Conservation (phyloP, 2,329 filamentous ascomycete species). For the Biscogniauxia marginata region DNA sequence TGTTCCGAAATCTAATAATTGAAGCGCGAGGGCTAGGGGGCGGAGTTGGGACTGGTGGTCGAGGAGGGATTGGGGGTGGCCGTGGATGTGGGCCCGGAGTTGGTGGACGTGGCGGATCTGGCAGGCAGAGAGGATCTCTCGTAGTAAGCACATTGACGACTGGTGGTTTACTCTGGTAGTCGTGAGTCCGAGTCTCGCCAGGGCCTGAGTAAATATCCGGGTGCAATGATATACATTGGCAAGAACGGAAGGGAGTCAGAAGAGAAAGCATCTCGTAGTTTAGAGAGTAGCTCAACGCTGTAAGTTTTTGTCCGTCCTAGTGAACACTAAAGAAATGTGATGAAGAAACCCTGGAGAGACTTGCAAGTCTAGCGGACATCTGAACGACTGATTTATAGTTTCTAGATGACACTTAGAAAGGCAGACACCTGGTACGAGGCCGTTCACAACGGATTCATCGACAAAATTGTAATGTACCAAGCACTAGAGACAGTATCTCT, state of each 20-base stretch:
- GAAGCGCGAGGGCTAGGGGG: conserved; percentile 33
- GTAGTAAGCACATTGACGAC: neutral
- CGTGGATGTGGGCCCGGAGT: conserved; percentile 28
- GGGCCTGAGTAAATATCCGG: neutral
- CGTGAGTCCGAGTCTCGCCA: neutral
- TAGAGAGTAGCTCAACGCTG: neutral
- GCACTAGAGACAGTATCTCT: conserved; percentile 15
- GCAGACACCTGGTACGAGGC: conserved; percentile 12
- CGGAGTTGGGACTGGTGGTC: conserved; percentile 29
- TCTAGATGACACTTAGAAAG: conserved; percentile 10
- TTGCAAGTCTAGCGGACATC: conserved; percentile 5
- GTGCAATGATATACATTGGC: neutral
- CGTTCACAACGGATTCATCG: conserved; percentile 20
- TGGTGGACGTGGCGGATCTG: conserved; percentile 28
- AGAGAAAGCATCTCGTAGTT: neutral
- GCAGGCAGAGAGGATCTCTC: conserved; percentile 12
- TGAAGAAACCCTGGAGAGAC: conserved; percentile 1
- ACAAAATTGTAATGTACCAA: conserved; percentile 20
- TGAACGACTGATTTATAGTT: conserved; percentile 22
- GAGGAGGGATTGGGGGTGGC: conserved; percentile 27
- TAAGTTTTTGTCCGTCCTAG: neutral
- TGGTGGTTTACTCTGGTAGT: neutral
- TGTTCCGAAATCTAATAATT: neutral
- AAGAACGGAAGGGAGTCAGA: neutral
- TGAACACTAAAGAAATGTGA: neutral